Conservation (phyloP, 2,329 filamentous ascomycete genomes). For the Aureobasidium zeae region DNA sequence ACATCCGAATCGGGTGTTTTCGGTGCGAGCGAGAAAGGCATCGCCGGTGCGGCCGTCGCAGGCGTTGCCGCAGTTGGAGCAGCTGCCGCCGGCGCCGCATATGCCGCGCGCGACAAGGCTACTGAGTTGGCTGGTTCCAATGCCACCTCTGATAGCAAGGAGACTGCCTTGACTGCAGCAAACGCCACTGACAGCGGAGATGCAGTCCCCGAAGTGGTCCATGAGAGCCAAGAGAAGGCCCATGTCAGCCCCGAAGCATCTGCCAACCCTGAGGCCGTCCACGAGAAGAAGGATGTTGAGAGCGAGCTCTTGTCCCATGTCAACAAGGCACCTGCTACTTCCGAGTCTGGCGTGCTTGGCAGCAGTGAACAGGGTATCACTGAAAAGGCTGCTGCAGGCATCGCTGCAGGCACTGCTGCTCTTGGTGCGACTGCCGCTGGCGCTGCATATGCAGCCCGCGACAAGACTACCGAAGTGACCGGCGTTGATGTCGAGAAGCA, state of each 20-base stretch:
- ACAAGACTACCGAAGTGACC: slow-evolving; percentile 30
- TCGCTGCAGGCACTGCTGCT: slow-evolving; percentile 38
- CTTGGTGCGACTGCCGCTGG: slow-evolving; percentile 30
- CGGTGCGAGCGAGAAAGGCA: slow-evolving; percentile 24
- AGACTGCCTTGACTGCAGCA: background rate
- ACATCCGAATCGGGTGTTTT: slow-evolving; percentile 28
- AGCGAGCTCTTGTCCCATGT: slow-evolving; percentile 57
- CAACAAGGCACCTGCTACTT: slow-evolving; percentile 30
- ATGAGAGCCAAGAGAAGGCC: slow-evolving; percentile 59
- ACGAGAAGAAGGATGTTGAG: slow-evolving; percentile 46
- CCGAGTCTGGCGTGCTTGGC: slow-evolving; percentile 31
- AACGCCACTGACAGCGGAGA: background rate
- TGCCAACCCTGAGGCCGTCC: slow-evolving; percentile 48
- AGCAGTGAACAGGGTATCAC: slow-evolving; percentile 18
- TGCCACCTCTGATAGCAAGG: background rate
- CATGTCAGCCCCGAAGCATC: slow-evolving; percentile 57
- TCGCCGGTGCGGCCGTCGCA: slow-evolving; percentile 32
- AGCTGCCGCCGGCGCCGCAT: slow-evolving; percentile 30
- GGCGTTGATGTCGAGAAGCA: slow-evolving; percentile 35
- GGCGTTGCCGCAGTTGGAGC: slow-evolving; percentile 32
- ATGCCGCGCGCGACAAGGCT: slow-evolving; percentile 26
- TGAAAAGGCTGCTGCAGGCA: slow-evolving; percentile 34
- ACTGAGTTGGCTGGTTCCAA: slow-evolving; percentile 25
- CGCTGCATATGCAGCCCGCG: slow-evolving; percentile 27
- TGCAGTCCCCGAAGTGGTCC: slow-evolving; percentile 27